Base-by-base conservation (phyloP, 1,284 basidiomycete genomes). In the Ustilago loliicola region DNA sequence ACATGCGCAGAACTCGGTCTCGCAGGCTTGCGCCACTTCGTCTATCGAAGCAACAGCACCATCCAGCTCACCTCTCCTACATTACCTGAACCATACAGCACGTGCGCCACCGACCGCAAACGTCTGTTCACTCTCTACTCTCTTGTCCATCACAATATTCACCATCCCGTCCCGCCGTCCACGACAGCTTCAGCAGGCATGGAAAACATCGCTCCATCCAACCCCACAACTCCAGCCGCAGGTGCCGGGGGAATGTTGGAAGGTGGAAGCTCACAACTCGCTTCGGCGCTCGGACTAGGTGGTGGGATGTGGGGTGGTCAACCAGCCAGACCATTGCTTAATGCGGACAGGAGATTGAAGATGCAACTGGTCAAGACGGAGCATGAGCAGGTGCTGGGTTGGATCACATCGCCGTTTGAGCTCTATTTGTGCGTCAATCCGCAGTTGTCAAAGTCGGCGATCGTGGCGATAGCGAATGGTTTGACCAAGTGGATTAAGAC, bases 401-500 rank as follows among this genome's bases (percentile, higher is more conserved):
- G 97, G 96, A 93, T 96, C 72, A 98, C 95, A 0, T 91, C 93
- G 79, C 91, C 92, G 0, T 98, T 98, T 82, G 96, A 98, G 86
- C 87, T 99, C 23, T 98, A 98, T 85, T 87, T 98, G 58, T 89
- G 93, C 0, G 87, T 96, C 10, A 93, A 93, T 2, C 93, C 95
- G 2, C 89, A 91, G 56, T 85, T 98, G 57, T 92, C 94, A 1
- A 97, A 98, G 88, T 91, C 90, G 56, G 93, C 93, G 0, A 91
- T 91, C 0, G 91, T 97, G 10, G 91, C 91, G 19, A 92, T 94
- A 1, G 96, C 96, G 9, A 96, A 98, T 85, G 89, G 92, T 0
- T 91, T 98, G 32, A 92, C 92, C 19, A 89, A 92, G 40, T 99
- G 96, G 96, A 91, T 97, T 21, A 93, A 93, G 88, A 91, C 90